Percentiles rank a stretch among this genome's conserved stretches.
Evolutionary conservation across 2,329 filamentous ascomycete species (phyloP).

Genomic region (Diaporthe velutina): DNA sequence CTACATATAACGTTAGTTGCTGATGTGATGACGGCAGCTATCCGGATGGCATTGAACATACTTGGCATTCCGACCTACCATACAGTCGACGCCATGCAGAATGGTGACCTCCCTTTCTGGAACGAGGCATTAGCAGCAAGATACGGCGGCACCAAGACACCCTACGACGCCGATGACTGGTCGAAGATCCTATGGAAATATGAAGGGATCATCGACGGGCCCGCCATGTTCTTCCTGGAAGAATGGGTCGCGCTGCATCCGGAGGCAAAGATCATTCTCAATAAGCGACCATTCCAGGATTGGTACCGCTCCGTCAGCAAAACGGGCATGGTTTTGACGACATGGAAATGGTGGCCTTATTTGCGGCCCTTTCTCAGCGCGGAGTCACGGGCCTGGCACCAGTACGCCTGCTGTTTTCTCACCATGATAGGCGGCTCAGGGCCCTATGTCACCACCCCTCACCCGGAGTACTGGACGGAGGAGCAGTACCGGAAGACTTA

Average conservation of each 20-base stretch:
- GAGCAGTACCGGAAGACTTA: slow-evolving; percentile 1
- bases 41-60: neutral
- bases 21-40: neutral
- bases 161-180: slow-evolving; percentile 2
- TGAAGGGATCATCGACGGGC: slow-evolving; percentile 22
- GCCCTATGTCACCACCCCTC: neutral
- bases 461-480: neutral
- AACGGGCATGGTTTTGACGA: neutral
- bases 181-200: slow-evolving; percentile 10
- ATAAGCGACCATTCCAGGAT: slow-evolving; percentile 12
- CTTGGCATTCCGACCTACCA: neutral
- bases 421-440: slow-evolving; percentile 16
- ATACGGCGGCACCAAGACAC: neutral
- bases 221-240: slow-evolving; percentile 20
- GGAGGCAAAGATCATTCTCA: slow-evolving; percentile 17
- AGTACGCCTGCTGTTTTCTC: slow-evolving; percentile 6
- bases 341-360: neutral
- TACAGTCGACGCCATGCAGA: neutral
- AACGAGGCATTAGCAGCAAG: slow-evolving; percentile 14
- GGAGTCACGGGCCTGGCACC: neutral
- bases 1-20: neutral
- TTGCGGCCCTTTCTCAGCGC: neutral
- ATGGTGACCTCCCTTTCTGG: slow-evolving; percentile 2
- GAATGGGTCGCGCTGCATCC: slow-evolving; percentile 8
- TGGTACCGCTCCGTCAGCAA: slow-evolving; percentile 23